These are phyloP conservation scores for Endogone sp. DNA, from an alignment of 192 early-diverging fungal species.

Conservation along the genomic window DNA sequence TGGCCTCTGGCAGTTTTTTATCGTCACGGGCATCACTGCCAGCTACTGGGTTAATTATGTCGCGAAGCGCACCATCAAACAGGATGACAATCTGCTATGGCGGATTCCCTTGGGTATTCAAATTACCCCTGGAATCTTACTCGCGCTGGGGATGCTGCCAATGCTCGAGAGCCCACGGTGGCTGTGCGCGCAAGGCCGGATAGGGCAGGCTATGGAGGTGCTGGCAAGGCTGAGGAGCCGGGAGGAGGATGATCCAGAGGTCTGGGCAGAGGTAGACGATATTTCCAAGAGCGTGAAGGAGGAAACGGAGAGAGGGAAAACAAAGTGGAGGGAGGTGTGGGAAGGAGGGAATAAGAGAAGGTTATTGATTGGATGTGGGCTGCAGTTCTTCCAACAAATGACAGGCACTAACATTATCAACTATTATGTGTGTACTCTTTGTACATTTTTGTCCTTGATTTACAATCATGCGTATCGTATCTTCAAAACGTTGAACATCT, in stretches of 20 bases:
- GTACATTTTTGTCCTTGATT: too few relatives aligned
- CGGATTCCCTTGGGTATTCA: constrained; percentile 68
- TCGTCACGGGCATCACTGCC: constrained; percentile 16
- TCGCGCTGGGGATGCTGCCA: constrained; percentile 56
- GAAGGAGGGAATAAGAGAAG: constrained; percentile 23
- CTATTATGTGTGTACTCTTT: constrained; percentile 53
- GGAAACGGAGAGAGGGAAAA: too few relatives aligned
- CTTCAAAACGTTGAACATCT: too few relatives aligned
- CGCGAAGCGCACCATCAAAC: constrained; percentile 14
- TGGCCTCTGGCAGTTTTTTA: constrained; percentile 22
- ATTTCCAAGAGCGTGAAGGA: neutral
- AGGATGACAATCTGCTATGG: too few relatives aligned
- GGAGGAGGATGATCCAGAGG: neutral
- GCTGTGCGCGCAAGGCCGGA: constrained; percentile 51
- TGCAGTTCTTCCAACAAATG: constrained; percentile 79
- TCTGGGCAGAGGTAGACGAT: neutral
- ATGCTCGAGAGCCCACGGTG: constrained; percentile 75
- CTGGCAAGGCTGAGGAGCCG: neutral
- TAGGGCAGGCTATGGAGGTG: neutral
- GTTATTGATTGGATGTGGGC: constrained; percentile 33
- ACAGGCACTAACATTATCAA: constrained; percentile 86
- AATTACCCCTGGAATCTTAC: constrained; percentile 60
- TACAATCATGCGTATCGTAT: too few relatives aligned
- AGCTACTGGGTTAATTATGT: constrained; percentile 26
- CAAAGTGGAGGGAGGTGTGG: too few relatives aligned